These are phyloP conservation scores for Gardenia jasminoides DNA, from an alignment of 257 asterid species.

Conservation along the genomic window DNA sequence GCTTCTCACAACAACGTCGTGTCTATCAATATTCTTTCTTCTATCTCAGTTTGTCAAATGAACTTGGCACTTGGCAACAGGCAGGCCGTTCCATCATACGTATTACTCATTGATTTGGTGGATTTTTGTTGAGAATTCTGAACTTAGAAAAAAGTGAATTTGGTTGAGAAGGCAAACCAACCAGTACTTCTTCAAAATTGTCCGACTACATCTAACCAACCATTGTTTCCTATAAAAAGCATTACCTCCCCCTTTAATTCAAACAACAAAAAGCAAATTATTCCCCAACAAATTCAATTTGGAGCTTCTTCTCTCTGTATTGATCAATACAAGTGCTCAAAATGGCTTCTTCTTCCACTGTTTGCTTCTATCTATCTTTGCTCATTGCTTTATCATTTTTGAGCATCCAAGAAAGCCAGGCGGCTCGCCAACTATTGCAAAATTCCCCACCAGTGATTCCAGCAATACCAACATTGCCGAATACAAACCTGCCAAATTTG, in stretches of 20 bases:
- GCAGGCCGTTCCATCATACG: too few species aligned
- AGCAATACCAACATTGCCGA: neutral
- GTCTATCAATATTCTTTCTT: too few species aligned
- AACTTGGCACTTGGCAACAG: too few species aligned
- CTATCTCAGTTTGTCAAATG: too few species aligned
- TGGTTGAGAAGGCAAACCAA: conserved; percentile 5
- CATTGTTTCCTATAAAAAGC: neutral
- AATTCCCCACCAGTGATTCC: conserved; percentile 6
- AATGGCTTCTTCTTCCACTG: neutral
- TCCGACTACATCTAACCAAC: neutral
- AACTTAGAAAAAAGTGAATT: too few species aligned
- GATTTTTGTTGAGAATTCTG: too few species aligned
- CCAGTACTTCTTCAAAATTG: neutral
- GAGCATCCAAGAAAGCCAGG: neutral
- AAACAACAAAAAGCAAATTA: neutral
- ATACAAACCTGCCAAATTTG: conserved; percentile 3
- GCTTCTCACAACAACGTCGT: too few species aligned
- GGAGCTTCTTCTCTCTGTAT: neutral
- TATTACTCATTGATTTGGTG: too few species aligned
- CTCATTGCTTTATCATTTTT: conserved; percentile 4
- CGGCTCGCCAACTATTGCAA: conserved; percentile 5
- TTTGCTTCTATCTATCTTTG: neutral
- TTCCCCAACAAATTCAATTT: neutral
- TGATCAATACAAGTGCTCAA: neutral
- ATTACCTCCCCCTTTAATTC: neutral